phyloP scores from a whole-genome alignment of 257 asterid species.

The Plectranthus barbatus region DNA sequence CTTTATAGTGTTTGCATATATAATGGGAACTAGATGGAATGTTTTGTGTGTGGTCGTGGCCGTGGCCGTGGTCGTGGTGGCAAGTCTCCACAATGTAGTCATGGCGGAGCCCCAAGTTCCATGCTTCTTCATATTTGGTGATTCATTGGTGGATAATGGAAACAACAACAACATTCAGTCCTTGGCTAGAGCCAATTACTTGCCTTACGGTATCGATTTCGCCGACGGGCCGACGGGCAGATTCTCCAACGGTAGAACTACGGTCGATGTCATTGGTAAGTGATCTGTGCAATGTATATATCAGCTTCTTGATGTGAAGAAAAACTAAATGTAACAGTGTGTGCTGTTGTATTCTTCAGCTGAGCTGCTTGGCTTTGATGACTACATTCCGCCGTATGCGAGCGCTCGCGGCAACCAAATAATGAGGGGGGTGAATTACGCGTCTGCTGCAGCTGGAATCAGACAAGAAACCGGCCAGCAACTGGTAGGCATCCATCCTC shows the following conservation, averaged over 20 bases:
- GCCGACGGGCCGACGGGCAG: slow-evolving; percentile 59
- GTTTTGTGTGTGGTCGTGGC: slow-evolving; percentile 9
- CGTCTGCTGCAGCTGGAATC: slow-evolving; percentile 89
- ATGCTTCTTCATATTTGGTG: slow-evolving; percentile 63
- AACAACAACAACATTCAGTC: slow-evolving; percentile 57
- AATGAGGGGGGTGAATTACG: slow-evolving; percentile 69
- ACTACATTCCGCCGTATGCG: slow-evolving; percentile 51
- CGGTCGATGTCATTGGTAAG: slow-evolving; percentile 62
- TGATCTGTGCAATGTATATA: not conserved
- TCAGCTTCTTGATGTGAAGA: not conserved
- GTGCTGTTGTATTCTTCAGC: slow-evolving; percentile 26
- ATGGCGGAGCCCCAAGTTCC: slow-evolving; percentile 62
- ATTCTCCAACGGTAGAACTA: slow-evolving; percentile 60
- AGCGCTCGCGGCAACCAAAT: slow-evolving; percentile 48
- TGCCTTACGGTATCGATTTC: slow-evolving; percentile 69
- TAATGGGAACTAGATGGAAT: slow-evolving; percentile 28
- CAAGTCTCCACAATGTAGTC: slow-evolving; percentile 9
- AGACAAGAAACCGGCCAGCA: slow-evolving; percentile 78
- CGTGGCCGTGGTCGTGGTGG: slow-evolving; percentile 1
- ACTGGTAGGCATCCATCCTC: slow-evolving; percentile 28
- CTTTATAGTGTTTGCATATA: not conserved
- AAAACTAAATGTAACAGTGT: not conserved
- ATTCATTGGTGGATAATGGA: slow-evolving; percentile 68
- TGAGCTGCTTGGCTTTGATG: slow-evolving; percentile 58
- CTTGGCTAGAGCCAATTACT: slow-evolving; percentile 59